A percentile compares a stretch with the other conserved stretches of the same genome.
These are phyloP conservation scores for Fusarium globosum DNA, from an alignment of 2,329 filamentous ascomycete species.

Conservation along the genomic window DNA sequence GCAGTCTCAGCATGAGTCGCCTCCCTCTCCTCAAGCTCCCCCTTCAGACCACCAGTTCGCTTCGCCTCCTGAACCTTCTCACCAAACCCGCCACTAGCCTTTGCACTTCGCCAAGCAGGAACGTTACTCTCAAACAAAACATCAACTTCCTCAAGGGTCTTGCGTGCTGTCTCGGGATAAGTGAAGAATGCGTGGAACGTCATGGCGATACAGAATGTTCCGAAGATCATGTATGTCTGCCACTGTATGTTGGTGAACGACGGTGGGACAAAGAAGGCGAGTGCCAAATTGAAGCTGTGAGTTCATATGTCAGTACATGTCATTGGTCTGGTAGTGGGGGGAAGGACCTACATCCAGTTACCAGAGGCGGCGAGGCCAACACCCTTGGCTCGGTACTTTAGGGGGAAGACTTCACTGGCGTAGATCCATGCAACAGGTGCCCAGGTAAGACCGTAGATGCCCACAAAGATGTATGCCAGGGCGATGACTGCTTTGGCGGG, in stretches of 20 bases:
- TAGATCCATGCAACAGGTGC: slow-evolving; percentile 67
- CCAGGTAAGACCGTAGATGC: slow-evolving; percentile 54
- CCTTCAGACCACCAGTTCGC: slow-evolving; percentile 34
- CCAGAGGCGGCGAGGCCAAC: slow-evolving; percentile 62
- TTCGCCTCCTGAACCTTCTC: slow-evolving; percentile 38
- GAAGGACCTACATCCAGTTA: slow-evolving; percentile 51
- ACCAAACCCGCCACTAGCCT: slow-evolving; percentile 17
- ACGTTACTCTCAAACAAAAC: slow-evolving; percentile 36
- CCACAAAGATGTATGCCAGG: slow-evolving; percentile 60
- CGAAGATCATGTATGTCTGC: slow-evolving; percentile 61
- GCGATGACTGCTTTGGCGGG: slow-evolving; percentile 63
- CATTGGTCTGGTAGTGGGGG: accelerated
- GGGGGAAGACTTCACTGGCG: slow-evolving; percentile 65
- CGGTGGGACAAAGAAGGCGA: slow-evolving; percentile 53
- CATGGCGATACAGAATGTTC: slow-evolving; percentile 56
- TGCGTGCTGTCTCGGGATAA: slow-evolving; percentile 64
- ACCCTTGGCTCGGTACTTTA: slow-evolving; percentile 63
- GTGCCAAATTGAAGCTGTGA: slow-evolving; percentile 53
- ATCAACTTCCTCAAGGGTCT: slow-evolving; percentile 43
- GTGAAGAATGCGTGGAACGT: slow-evolving; percentile 60
- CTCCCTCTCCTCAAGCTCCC: slow-evolving; percentile 25
- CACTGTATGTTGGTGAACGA: slow-evolving; percentile 57
- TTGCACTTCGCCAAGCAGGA: slow-evolving; percentile 40
- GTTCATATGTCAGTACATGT: neutral
- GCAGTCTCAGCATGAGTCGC: slow-evolving; percentile 36